Evolutionary conservation across 2,329 filamentous ascomycete species (phyloP).

Genomic region (Aspergillus neotritici): DNA sequence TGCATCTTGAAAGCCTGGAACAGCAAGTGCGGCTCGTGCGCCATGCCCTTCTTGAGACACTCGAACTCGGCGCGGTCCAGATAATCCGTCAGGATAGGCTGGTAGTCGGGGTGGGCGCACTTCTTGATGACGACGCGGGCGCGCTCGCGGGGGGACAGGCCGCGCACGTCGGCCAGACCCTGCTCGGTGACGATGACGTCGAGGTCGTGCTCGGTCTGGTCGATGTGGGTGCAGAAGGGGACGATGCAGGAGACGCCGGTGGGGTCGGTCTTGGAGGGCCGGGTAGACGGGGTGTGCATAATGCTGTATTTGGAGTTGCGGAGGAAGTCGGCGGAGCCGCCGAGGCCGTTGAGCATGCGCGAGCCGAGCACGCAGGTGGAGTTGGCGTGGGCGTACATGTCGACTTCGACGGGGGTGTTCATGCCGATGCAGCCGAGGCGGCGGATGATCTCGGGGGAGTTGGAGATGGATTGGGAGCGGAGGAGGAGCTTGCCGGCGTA

Average conservation of each 20-base stretch:
- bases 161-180: constrained; percentile 79
- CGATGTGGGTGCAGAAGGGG: constrained; percentile 88
- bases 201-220: constrained; percentile 89
- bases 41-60: constrained; percentile 79
- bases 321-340: constrained; percentile 76
- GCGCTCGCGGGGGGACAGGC: constrained; percentile 71
- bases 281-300: constrained; percentile 84
- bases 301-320: constrained; percentile 76
- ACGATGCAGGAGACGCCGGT: constrained; percentile 80
- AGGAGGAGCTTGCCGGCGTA: constrained; percentile 80
- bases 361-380: constrained; percentile 82
- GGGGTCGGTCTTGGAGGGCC: constrained; percentile 76
- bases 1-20: constrained; percentile 89
- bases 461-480: constrained; percentile 80
- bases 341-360: constrained; percentile 81
- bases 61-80: constrained; percentile 81
- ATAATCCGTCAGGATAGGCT: constrained; percentile 75
- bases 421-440: constrained; percentile 84
- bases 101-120: constrained; percentile 79
- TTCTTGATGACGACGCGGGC: constrained; percentile 81
- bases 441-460: constrained; percentile 85
- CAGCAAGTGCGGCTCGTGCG: constrained; percentile 81
- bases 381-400: constrained; percentile 93
- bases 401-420: constrained; percentile 92
- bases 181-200: constrained; percentile 77